Percentiles rank a stretch among this genome's conserved stretches.
Conservation (phyloP, 371 early-diverging fungal genomes). For the Sporodiniella umbellata region DNA sequence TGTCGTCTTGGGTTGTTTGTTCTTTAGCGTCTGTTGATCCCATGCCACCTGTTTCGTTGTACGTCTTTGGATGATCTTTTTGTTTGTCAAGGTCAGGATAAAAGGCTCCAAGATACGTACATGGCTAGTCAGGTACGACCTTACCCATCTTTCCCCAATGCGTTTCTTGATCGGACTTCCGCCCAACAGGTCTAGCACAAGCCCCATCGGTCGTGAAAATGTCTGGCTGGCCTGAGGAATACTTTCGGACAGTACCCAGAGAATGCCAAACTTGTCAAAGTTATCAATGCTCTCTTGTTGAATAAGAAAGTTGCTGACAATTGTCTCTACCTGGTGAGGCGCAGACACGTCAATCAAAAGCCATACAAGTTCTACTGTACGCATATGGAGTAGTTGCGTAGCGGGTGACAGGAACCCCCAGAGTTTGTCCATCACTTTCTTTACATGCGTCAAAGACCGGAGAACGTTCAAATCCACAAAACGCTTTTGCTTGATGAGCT, state of each 20-base stretch:
- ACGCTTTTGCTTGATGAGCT: constrained; percentile 17
- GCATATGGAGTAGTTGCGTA: constrained; percentile 51
- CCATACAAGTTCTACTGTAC: constrained; percentile 67
- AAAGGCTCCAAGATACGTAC: constrained; percentile 64
- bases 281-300: constrained; percentile 28
- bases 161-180: constrained; percentile 55
- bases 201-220: constrained; percentile 70
- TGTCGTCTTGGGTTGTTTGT: constrained; percentile 8
- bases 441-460: constrained; percentile 10
- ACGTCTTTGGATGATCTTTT: constrained; percentile 42
- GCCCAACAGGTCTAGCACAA: constrained; percentile 67
- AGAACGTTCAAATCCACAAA: constrained; percentile 20
- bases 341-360: constrained; percentile 50
- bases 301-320: constrained; percentile 56
- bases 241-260: constrained; percentile 67
- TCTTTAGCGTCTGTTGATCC: constrained; percentile 32
- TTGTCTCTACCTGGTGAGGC: constrained; percentile 59
- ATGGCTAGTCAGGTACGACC: constrained; percentile 62
- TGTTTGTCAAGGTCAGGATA: constrained; percentile 51
- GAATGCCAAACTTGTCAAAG: constrained; percentile 65
- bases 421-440: constrained; percentile 32
- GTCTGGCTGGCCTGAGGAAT: constrained; percentile 36
- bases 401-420: constrained; percentile 50
- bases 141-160: constrained; percentile 72
- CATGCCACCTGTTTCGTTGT: constrained; percentile 40